Evolutionary conservation across 202 grass and related monocot genomes (phyloP).

Genomic region (Panicum hallii): DNA sequence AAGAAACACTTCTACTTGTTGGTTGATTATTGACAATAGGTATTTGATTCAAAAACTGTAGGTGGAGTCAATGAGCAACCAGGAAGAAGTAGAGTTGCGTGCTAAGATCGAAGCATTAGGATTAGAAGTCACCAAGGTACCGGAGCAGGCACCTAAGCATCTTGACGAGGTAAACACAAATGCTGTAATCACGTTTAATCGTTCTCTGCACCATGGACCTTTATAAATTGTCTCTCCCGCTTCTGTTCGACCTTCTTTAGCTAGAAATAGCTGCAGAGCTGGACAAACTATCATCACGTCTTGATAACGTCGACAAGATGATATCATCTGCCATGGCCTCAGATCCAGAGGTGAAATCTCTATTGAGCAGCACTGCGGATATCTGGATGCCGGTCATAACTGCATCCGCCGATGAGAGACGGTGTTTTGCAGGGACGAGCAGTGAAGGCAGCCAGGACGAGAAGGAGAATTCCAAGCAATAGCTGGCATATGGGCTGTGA

Average conservation of each 20-base stretch:
- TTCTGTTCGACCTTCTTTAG: conserved; percentile 38
- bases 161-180: conserved; percentile 64
- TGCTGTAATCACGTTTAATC: neutral
- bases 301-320: conserved; percentile 94
- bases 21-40: neutral
- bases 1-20: neutral
- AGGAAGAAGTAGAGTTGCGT: conserved; percentile 92
- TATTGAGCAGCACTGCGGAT: conserved; percentile 84
- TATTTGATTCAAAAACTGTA: conserved; percentile 41
- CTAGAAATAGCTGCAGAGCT: conserved; percentile 87
- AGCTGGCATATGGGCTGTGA: conserved; percentile 26
- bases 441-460: conserved; percentile 48
- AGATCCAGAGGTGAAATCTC: conserved; percentile 81
- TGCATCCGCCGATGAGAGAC: conserved; percentile 76
- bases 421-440: conserved; percentile 53
- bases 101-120: conserved; percentile 91
- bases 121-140: conserved; percentile 81
- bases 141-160: conserved; percentile 60
- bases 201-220: neutral
- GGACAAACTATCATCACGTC: conserved; percentile 74
- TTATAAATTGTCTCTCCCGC: conserved; percentile 3
- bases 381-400: conserved; percentile 96
- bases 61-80: conserved; percentile 95
- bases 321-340: conserved; percentile 88
- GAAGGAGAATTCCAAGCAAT: conserved; percentile 48